Evolutionary conservation across 2,329 filamentous ascomycete species (phyloP).

Genomic region (Trichoderma sp.): DNA sequence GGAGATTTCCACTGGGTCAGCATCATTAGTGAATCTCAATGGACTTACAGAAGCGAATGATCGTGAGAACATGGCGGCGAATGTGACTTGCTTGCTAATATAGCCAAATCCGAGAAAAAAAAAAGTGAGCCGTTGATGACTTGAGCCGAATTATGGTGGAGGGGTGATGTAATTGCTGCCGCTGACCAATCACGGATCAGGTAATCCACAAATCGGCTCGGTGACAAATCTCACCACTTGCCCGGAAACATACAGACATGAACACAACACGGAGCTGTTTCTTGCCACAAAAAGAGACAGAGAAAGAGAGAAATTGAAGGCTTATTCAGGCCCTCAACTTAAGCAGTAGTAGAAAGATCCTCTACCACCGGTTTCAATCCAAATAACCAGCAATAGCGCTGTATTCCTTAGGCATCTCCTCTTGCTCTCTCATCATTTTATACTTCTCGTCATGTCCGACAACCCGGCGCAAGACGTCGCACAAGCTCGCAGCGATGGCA

Average conservation of each 20-base stretch:
- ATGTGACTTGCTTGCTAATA: neutral
- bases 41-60: constrained; percentile 25
- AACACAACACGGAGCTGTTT: neutral
- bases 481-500: constrained; percentile 36
- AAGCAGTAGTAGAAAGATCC: neutral
- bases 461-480: constrained; percentile 34
- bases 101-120: neutral
- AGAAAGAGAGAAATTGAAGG: neutral
- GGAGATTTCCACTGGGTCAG: neutral
- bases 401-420: neutral
- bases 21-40: fast-evolving
- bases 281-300: neutral
- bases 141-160: neutral
- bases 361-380: neutral
- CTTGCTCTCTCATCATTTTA: neutral
- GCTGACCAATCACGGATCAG: constrained; percentile 21
- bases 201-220: neutral
- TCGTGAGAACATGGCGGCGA: constrained; percentile 27
- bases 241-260: neutral
- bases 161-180: constrained; percentile 18
- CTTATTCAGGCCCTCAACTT: neutral
- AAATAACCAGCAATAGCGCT: neutral
- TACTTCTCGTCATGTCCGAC: neutral
- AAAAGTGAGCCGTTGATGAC: neutral
- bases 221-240: constrained; percentile 10